Evolutionary conservation across 2,329 filamentous ascomycete species (phyloP).

Genomic region (Ophiocordyceps camponoti-rufipedis): DNA sequence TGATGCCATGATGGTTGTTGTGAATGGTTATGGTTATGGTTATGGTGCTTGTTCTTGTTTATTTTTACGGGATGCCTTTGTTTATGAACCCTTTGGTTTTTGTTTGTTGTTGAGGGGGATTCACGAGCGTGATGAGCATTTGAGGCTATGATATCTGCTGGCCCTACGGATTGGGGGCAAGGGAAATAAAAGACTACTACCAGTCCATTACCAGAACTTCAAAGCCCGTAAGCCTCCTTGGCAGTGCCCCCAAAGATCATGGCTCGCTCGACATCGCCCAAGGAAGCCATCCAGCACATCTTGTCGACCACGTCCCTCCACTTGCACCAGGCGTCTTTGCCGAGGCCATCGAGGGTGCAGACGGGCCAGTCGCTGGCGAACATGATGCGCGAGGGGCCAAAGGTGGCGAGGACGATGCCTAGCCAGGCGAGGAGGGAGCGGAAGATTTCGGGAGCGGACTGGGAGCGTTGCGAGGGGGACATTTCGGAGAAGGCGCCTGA

Average conservation of each 20-base stretch:
- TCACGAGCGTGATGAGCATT: too few relatives aligned
- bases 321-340: constrained; percentile 47
- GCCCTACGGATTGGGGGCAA: too few relatives aligned
- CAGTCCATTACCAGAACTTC: neutral
- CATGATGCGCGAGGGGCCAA: constrained; percentile 59
- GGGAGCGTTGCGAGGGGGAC: constrained; percentile 30
- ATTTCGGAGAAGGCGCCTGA: constrained; percentile 75
- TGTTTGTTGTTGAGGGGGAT: too few relatives aligned
- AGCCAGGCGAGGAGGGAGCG: constrained; percentile 51
- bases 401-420: constrained; percentile 50
- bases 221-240: constrained; percentile 47
- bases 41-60: neutral
- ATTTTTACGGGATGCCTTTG: neutral
- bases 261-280: constrained; percentile 41
- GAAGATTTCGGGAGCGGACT: constrained; percentile 38
- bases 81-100: neutral
- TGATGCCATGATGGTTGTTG: neutral
- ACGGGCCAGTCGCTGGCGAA: constrained; percentile 93
- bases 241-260: constrained; percentile 60
- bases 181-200: neutral
- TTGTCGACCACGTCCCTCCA: constrained; percentile 57
- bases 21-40: neutral
- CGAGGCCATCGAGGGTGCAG: constrained; percentile 40
- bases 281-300: constrained; percentile 43
- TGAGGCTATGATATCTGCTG: too few relatives aligned